Conservation (phyloP, 179 eudicot species). For the Sideroxylon spinosum region DNA sequence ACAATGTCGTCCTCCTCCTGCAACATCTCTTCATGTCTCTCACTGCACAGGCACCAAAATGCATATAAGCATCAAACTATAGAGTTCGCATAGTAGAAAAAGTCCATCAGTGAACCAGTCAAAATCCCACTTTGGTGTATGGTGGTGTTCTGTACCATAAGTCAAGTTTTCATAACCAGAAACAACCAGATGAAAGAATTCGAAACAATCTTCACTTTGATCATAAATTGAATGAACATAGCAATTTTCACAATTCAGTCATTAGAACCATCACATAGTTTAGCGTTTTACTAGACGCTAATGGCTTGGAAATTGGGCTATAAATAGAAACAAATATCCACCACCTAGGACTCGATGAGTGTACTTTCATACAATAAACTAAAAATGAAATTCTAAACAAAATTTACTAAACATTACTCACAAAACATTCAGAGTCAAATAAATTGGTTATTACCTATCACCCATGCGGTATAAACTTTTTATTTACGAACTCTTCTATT, state of each 20-base stretch:
- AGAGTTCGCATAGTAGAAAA: neutral
- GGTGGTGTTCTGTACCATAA: neutral
- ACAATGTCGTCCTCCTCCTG: conserved; percentile 10
- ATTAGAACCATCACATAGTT: neutral
- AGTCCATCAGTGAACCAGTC: neutral
- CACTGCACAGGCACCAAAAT: conserved; percentile 1
- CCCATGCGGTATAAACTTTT: no score
- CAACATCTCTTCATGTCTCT: conserved; percentile 18
- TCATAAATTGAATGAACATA: neutral
- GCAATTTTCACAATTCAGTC: neutral
- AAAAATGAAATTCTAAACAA: neutral
- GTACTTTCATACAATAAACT: neutral
- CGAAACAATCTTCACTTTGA: neutral
- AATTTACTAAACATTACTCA: neutral
- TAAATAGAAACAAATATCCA: neutral
- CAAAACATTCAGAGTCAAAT: no score
- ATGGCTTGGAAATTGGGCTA: neutral
- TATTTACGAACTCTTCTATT: no score
- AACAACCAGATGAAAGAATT: neutral
- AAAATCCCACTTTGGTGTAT: neutral
- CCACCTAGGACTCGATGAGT: neutral
- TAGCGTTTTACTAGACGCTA: neutral
- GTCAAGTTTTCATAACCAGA: neutral
- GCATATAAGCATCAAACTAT: neutral
- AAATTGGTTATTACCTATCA: neutral